These are phyloP conservation scores for Exophiala lecanii-corni DNA, from an alignment of 2,329 filamentous ascomycete genomes.

Conservation along the genomic window DNA sequence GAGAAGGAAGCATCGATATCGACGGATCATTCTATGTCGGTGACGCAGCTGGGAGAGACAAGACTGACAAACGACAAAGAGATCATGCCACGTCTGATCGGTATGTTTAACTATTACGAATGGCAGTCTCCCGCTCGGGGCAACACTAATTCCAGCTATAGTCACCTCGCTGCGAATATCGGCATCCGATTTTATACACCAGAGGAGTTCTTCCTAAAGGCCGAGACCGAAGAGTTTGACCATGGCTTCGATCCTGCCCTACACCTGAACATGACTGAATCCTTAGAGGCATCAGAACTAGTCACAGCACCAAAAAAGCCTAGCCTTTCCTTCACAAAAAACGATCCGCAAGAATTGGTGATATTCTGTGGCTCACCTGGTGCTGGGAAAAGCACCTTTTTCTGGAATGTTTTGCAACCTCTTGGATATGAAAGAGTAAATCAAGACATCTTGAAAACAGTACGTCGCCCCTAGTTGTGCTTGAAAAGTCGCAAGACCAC, in stretches of 20 bases:
- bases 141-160: too few relatives aligned
- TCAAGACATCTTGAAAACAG: slow-evolving; percentile 78
- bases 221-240: slow-evolving; percentile 60
- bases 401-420: slow-evolving; percentile 70
- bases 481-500: neutral
- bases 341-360: slow-evolving; percentile 66
- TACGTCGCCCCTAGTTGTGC: slow-evolving; percentile 33
- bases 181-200: slow-evolving; percentile 78
- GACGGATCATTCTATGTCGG: slow-evolving; percentile 77
- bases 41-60: slow-evolving; percentile 64
- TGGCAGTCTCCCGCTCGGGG: too few relatives aligned
- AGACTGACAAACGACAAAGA: slow-evolving; percentile 40
- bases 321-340: slow-evolving; percentile 48
- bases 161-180: slow-evolving; percentile 81
- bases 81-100: slow-evolving; percentile 60
- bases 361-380: slow-evolving; percentile 86
- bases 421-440: slow-evolving; percentile 81
- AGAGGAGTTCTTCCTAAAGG: slow-evolving; percentile 81
- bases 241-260: slow-evolving; percentile 66
- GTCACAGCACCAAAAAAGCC: neutral
- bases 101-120: too few relatives aligned
- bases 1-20: slow-evolving; percentile 59
- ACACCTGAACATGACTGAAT: slow-evolving; percentile 40
- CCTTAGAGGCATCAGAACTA: neutral
- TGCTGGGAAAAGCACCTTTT: slow-evolving; percentile 89